Base-by-base conservation (phyloP, 176 grass and related monocot species). In the Carex myosuroides region DNA sequence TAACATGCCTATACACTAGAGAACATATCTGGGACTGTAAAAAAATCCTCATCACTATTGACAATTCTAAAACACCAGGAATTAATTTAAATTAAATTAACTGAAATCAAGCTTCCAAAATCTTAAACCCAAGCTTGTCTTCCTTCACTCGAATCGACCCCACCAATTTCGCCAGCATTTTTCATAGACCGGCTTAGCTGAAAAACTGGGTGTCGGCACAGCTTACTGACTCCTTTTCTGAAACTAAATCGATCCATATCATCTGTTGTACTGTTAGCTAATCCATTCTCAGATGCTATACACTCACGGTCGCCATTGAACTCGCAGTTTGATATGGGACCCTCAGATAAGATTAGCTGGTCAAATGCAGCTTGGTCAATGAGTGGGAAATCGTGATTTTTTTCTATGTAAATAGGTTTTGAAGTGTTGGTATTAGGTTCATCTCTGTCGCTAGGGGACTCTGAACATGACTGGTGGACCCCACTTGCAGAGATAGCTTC, bases 121-220 rank as follows among this genome's bases (percentile, higher is more conserved):
- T 79, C 89, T 94, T 90, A 94, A 80, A 88, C 91, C 85, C 97
- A 99, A 64, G 91, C 90, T 83, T 93, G 90, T 73, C 93, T 95
- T 58, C 87, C 78, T 91, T 92, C 91, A 80, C 78, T 83, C 16
- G 73, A 87, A 87, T 94, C 88, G n/a, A 95, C 86, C 30, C 81
- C 87, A 65, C 79, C 68, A 29, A 79, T 87, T 24, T 99, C 93
- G 79, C 84, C 46, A 17, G 89, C 61, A 76, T 99, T 92, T 84
- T 92, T 99, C 85, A 89, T 79, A 73, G 91, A 94, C 70, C 87
- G 92, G 85, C 88, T 94, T 81, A 99, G 73, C 21, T 99, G 93
- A 66, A 99, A 96, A 75, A 99, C 97, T 0, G 97, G 93, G 59
- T 99, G 93, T 81, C 91, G 82, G 72, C 93, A 94, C 35, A 99